These are phyloP conservation scores for Boletus vermiculosoides DNA, from an alignment of 768 basidiomycete genomes.

Conservation along the genomic window DNA sequence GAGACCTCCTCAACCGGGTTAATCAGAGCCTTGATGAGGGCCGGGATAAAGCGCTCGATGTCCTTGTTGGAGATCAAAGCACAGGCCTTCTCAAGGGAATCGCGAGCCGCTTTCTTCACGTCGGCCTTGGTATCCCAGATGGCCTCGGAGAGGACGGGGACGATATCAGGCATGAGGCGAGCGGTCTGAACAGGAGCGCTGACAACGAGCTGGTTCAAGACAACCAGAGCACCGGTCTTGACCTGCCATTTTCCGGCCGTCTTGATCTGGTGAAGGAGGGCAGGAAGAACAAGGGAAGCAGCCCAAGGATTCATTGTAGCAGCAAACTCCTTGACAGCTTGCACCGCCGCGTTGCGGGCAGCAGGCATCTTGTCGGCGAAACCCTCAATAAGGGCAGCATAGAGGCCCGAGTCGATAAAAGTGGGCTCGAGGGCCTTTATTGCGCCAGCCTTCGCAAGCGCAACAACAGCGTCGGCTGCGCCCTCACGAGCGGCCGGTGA, in stretches of 20 bases:
- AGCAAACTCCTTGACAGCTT: constrained; percentile 76
- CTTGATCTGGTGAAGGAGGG: constrained; percentile 90
- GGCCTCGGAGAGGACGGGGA: constrained; percentile 90
- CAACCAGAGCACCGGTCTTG: constrained; percentile 82
- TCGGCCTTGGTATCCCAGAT: constrained; percentile 99
- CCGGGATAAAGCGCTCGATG: constrained; percentile 94
- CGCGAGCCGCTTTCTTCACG: constrained; percentile 97
- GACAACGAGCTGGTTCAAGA: constrained; percentile 84
- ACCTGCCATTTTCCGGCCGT: constrained; percentile 97
- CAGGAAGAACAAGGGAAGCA: constrained; percentile 74
- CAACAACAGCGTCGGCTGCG: constrained; percentile 69
- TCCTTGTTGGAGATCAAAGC: constrained; percentile 98
- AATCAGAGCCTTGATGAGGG: constrained; percentile 95
- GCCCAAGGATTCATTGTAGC: constrained; percentile 89
- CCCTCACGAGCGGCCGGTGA: constrained; percentile 88
- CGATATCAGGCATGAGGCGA: constrained; percentile 90
- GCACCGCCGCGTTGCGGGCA: constrained; percentile 80
- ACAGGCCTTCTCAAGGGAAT: constrained; percentile 91
- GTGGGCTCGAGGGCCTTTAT: constrained; percentile 83
- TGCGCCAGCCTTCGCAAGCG: constrained; percentile 67
- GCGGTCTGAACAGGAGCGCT: constrained; percentile 82
- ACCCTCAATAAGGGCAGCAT: constrained; percentile 81
- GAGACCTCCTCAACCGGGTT: constrained; percentile 99
- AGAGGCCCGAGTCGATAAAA: constrained; percentile 85
- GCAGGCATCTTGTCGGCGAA: constrained; percentile 95